Evolutionary conservation across 1,139 yeast species (phyloP).

Genomic region (Hyphopichia wangnamkhiaoensis): DNA sequence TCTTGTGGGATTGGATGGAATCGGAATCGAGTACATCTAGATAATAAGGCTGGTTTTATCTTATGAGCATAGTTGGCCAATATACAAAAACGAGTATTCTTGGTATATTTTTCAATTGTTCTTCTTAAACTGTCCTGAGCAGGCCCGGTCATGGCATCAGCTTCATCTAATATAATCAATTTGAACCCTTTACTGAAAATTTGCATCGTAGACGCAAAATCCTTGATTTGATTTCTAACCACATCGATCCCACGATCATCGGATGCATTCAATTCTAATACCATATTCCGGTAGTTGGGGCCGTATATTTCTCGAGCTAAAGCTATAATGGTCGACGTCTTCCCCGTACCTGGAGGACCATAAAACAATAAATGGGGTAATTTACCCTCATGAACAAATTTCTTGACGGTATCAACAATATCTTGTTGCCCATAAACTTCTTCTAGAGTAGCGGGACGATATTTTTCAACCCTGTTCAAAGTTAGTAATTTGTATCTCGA

Average conservation of each 20-base stretch:
- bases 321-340: slow-evolving; percentile 91
- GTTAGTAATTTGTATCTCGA: slow-evolving; percentile 20
- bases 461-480: slow-evolving; percentile 80
- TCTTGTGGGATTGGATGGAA: slow-evolving; percentile 76
- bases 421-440: slow-evolving; percentile 92
- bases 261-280: slow-evolving; percentile 83
- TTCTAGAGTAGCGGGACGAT: slow-evolving; percentile 79
- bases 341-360: slow-evolving; percentile 99
- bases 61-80: slow-evolving; percentile 96
- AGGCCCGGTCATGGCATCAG: slow-evolving; percentile 97
- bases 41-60: slow-evolving; percentile 87
- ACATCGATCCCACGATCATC: slow-evolving; percentile 89
- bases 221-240: slow-evolving; percentile 80
- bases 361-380: slow-evolving; percentile 89
- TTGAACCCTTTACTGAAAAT: slow-evolving; percentile 83
- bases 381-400: slow-evolving; percentile 79
- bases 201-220: slow-evolving; percentile 87
- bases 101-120: slow-evolving; percentile 89
- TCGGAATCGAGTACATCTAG: slow-evolving; percentile 93
- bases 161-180: slow-evolving; percentile 91
- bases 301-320: slow-evolving; percentile 92
- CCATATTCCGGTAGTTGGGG: slow-evolving; percentile 80
- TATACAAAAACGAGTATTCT: slow-evolving; percentile 93
- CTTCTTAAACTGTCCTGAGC: slow-evolving; percentile 93
- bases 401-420: slow-evolving; percentile 77